Conservation (phyloP, 2,329 filamentous ascomycete species). For the Rhexocercosporidium sp. region DNA sequence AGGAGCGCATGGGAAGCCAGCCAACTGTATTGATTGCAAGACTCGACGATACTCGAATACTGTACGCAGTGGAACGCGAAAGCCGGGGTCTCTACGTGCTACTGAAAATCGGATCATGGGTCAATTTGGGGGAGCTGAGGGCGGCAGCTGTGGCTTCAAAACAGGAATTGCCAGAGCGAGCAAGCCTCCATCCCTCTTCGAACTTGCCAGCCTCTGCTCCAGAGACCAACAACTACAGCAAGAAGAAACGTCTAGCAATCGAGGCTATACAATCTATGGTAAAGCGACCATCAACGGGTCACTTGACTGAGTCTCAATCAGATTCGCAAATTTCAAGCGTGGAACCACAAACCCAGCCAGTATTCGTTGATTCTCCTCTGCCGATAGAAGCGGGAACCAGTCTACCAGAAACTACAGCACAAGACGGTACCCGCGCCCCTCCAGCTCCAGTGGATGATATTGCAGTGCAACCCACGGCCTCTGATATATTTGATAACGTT, state of each 20-base stretch:
- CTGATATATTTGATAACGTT: constrained; percentile 62
- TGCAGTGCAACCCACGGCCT: constrained; percentile 45
- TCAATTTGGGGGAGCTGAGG: constrained; percentile 61
- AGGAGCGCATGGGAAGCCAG: constrained; percentile 60
- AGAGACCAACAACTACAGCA: constrained; percentile 42
- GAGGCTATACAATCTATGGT: constrained; percentile 67
- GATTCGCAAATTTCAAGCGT: constrained; percentile 4
- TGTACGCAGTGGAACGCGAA: constrained; percentile 72
- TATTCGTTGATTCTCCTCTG: constrained; percentile 14
- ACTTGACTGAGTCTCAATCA: constrained; percentile 28
- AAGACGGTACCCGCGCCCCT: not conserved
- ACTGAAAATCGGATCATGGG: constrained; percentile 71
- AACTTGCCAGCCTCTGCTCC: constrained; percentile 20
- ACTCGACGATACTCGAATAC: constrained; percentile 56
- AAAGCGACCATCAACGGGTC: constrained; percentile 47
- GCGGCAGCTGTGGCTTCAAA: constrained; percentile 55
- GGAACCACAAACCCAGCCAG: constrained; percentile 15
- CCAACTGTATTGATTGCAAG: constrained; percentile 66
- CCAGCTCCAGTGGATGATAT: constrained; percentile 14
- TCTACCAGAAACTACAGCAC: not conserved
- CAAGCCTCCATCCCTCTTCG: not conserved
- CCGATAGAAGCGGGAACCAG: not conserved
- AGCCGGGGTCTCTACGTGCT: constrained; percentile 65
- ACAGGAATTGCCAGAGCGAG: constrained; percentile 40
- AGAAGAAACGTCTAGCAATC: constrained; percentile 63